phyloP scores from a whole-genome alignment of 208 protist genomes.

The Acanthamoeba lenticulata region DNA sequence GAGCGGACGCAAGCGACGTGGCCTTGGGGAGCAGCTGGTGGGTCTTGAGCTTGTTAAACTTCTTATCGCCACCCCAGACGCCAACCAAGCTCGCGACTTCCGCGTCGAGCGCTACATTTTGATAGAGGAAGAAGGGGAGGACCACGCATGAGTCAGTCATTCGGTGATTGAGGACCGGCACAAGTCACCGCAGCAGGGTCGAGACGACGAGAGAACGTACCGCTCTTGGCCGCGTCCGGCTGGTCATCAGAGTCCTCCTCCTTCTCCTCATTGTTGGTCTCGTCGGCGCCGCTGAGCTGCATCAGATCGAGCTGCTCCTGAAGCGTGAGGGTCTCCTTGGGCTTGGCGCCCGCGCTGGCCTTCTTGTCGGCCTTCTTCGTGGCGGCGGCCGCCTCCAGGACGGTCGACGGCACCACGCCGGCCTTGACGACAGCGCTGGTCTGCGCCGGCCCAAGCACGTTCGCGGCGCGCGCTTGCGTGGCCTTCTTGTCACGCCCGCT shows the following conservation, averaged over 20 bases:
- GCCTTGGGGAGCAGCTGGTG: slow-evolving; percentile 33
- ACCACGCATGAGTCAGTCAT: no score
- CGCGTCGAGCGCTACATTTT: not conserved
- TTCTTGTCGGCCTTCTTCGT: not conserved
- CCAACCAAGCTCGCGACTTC: not conserved
- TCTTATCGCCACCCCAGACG: slow-evolving; percentile 6
- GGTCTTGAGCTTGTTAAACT: not conserved
- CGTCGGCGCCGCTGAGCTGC: not conserved
- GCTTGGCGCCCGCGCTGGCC: not conserved
- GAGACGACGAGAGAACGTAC: not conserved
- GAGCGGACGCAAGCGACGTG: slow-evolving; percentile 13
- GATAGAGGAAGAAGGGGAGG: no score
- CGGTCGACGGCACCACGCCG: not conserved
- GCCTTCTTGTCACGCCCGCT: not conserved
- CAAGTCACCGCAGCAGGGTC: no score
- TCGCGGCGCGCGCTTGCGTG: not conserved
- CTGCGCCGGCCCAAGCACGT: not conserved
- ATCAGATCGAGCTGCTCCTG: not conserved
- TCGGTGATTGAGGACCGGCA: no score
- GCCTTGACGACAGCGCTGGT: not conserved
- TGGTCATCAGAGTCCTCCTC: not conserved
- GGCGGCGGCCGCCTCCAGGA: not conserved
- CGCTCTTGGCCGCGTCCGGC: not conserved
- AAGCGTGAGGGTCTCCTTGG: not conserved
- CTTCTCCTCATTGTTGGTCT: not conserved